These are phyloP conservation scores for Pichia eremophila DNA, from an alignment of 805 yeast species.

Conservation along the genomic window DNA sequence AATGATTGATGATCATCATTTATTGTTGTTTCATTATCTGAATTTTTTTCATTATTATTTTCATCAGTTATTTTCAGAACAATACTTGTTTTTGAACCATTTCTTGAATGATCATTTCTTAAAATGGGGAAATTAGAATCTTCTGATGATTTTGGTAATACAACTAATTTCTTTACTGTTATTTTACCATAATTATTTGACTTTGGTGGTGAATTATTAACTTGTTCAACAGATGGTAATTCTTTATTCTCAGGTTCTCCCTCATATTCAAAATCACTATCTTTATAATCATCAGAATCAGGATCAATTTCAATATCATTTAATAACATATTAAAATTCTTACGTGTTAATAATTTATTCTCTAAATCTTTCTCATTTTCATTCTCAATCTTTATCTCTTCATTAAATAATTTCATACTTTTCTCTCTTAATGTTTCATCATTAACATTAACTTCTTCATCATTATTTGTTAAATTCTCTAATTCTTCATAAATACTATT, in stretches of 20 bases:
- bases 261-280: background rate
- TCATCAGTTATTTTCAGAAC: background rate
- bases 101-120: background rate
- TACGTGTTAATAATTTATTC: background rate
- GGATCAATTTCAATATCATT: background rate
- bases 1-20: background rate
- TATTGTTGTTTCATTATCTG: background rate
- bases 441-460: background rate
- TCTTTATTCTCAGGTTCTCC: background rate
- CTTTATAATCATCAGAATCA: background rate
- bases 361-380: conserved; percentile 2
- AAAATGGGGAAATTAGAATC: background rate
- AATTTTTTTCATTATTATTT: background rate
- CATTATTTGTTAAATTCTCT: background rate
- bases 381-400: background rate
- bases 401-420: background rate
- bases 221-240: too few relatives aligned
- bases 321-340: background rate
- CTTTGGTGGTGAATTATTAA: too few relatives aligned
- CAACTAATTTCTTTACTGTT: too few relatives aligned
- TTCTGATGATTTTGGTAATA: background rate
- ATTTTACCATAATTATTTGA: too few relatives aligned
- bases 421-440: background rate
- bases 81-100: background rate
- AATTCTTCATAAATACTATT: conserved; percentile 2